Conservation (phyloP, 164 flowering plant species). For the Piper betle region DNA sequence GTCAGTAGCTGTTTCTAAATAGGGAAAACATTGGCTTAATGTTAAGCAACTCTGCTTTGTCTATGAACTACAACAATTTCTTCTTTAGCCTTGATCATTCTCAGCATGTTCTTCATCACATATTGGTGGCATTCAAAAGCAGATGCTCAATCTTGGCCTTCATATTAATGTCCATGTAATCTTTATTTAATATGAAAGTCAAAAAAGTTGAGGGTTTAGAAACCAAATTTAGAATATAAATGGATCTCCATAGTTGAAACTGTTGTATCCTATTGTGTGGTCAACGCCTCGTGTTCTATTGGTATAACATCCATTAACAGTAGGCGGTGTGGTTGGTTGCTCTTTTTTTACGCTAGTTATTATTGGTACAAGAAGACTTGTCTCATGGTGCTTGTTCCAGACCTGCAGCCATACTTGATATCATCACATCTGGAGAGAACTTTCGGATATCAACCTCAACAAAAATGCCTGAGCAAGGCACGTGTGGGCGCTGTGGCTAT, state of each 20-base stretch:
- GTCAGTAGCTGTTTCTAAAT: background rate
- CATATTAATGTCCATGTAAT: too few relatives aligned
- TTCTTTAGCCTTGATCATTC: too few relatives aligned
- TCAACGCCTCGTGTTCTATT: background rate
- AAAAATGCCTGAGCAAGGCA: constrained; percentile 98
- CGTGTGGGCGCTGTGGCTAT: constrained; percentile 93
- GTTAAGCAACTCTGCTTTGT: too few relatives aligned
- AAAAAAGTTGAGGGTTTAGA: too few relatives aligned
- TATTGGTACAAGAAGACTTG: background rate
- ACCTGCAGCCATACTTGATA: constrained; percentile 93
- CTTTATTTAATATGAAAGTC: too few relatives aligned
- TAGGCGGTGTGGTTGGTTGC: background rate
- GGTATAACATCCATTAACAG: background rate
- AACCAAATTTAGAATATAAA: too few relatives aligned
- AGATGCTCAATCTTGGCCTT: too few relatives aligned
- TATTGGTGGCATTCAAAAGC: too few relatives aligned
- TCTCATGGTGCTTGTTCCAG: constrained; percentile 26
- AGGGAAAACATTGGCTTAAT: too few relatives aligned
- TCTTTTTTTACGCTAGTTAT: background rate
- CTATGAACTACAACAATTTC: too few relatives aligned
- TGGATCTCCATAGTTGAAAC: background rate
- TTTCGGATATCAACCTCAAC: constrained; percentile 81
- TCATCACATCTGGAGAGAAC: constrained; percentile 81
- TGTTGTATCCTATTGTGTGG: background rate
- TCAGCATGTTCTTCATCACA: too few relatives aligned